Percentiles rank a stretch among this genome's conserved stretches.
Conservation (phyloP, 345 rosid genomes). For the Bretschneidera sinensis region DNA sequence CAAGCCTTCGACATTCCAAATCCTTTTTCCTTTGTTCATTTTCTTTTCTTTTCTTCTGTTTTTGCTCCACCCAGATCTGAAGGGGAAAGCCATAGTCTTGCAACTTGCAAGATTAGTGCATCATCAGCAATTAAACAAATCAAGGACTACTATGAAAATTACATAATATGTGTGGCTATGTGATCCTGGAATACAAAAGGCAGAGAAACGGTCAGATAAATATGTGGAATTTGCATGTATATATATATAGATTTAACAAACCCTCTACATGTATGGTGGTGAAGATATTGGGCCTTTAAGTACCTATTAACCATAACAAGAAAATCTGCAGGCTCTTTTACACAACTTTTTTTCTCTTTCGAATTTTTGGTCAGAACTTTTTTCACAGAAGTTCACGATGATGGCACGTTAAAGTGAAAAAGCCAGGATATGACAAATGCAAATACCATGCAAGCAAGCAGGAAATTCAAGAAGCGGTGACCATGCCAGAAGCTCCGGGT, state of each 20-base stretch:
- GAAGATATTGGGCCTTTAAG: conserved; percentile 7
- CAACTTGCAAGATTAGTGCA: no score
- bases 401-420: conserved; percentile 61
- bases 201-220: conserved; percentile 11
- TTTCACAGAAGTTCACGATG: conserved; percentile 27
- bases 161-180: no score
- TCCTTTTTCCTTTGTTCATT: no score
- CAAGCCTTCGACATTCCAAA: no score
- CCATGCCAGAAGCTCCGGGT: conserved; percentile 75
- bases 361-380: conserved; percentile 4
- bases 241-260: conserved; percentile 17
- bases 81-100: no score
- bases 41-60: no score
- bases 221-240: conserved; percentile 13
- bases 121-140: no score
- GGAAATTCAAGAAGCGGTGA: conserved; percentile 68
- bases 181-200: conserved; percentile 1
- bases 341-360: conserved; percentile 7
- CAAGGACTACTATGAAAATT: no score
- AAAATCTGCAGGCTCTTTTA: conserved; percentile 6
- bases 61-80: no score
- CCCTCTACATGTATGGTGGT: conserved; percentile 16
- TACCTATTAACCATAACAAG: conserved; percentile 10
- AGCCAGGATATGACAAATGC: conserved; percentile 80
- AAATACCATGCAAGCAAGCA: conserved; percentile 72